Evolutionary conservation across 179 eudicot species (phyloP).

Genomic region (Carnegiea gigantea): DNA sequence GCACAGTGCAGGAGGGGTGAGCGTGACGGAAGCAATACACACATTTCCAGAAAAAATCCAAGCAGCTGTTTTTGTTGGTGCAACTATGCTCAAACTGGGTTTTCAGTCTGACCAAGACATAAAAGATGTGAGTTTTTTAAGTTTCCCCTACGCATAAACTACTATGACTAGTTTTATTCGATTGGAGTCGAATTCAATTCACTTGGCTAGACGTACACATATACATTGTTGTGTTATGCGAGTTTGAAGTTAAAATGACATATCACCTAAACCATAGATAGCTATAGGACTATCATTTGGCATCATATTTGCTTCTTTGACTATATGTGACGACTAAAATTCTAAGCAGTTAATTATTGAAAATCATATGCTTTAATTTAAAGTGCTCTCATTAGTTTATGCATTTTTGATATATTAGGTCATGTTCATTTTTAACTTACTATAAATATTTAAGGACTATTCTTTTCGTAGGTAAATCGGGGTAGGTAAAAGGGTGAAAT

Average conservation of each 20-base stretch:
- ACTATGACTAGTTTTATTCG: neutral
- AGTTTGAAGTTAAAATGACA: neutral
- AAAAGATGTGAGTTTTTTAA: slow-evolving; percentile 47
- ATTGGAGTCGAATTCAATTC: neutral
- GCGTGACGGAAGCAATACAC: slow-evolving; percentile 59
- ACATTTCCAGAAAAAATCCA: slow-evolving; percentile 55
- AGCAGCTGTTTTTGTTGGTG: slow-evolving; percentile 60
- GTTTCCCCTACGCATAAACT: neutral
- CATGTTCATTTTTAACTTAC: too few species aligned
- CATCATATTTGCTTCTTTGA: too few species aligned
- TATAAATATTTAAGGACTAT: too few species aligned
- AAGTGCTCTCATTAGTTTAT: too few species aligned
- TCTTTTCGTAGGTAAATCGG: too few species aligned
- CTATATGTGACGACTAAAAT: too few species aligned
- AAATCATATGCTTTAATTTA: too few species aligned
- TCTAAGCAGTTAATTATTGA: too few species aligned
- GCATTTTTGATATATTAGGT: too few species aligned
- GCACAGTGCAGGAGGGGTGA: slow-evolving; percentile 82
- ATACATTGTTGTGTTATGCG: neutral
- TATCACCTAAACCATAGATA: neutral
- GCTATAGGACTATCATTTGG: too few species aligned
- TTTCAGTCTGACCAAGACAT: slow-evolving; percentile 46
- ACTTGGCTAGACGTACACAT: neutral
- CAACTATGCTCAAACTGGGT: slow-evolving; percentile 67
- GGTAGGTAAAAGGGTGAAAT: too few species aligned